Conservation (phyloP, 2,329 filamentous ascomycete species). For the Colletotrichum limetticola region DNA sequence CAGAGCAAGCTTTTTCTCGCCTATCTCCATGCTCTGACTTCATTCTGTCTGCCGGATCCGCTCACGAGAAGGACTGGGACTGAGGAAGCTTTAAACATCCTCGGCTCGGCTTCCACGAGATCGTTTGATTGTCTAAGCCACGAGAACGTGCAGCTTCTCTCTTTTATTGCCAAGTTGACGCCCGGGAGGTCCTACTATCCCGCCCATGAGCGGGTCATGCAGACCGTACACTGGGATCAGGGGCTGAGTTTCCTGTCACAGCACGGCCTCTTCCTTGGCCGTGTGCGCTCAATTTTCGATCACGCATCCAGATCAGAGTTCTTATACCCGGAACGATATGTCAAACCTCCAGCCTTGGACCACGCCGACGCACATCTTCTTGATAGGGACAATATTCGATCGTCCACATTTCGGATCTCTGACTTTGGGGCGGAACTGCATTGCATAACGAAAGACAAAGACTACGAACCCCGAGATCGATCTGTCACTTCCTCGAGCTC, state of each 20-base stretch:
- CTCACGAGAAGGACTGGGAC: constrained; percentile 63
- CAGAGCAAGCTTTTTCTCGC: constrained; percentile 63
- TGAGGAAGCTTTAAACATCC: constrained; percentile 60
- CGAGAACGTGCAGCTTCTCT: constrained; percentile 48
- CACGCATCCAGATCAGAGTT: not conserved
- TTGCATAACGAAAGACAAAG: constrained; percentile 10
- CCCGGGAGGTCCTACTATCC: constrained; percentile 60
- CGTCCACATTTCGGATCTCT: constrained; percentile 48
- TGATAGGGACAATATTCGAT: constrained; percentile 46
- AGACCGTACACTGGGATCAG: constrained; percentile 54
- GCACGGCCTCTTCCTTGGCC: constrained; percentile 51
- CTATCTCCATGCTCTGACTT: constrained; percentile 66
- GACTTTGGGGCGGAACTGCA: constrained; percentile 42
- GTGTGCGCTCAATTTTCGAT: constrained; percentile 47
- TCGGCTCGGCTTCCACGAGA: constrained; percentile 58
- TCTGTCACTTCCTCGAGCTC: too few species aligned
- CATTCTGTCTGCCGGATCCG: constrained; percentile 59
- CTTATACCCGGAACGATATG: not conserved
- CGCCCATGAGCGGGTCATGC: constrained; percentile 52
- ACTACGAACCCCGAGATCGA: too few species aligned
- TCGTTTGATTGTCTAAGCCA: constrained; percentile 56
- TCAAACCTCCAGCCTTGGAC: not conserved
- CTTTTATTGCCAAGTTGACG: constrained; percentile 49
- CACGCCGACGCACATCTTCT: constrained; percentile 14
- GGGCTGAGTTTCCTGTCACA: constrained; percentile 55